These are phyloP conservation scores for Paramecium primaurelia DNA, from an alignment of 73 alveolate species.

Conservation along the genomic window DNA sequence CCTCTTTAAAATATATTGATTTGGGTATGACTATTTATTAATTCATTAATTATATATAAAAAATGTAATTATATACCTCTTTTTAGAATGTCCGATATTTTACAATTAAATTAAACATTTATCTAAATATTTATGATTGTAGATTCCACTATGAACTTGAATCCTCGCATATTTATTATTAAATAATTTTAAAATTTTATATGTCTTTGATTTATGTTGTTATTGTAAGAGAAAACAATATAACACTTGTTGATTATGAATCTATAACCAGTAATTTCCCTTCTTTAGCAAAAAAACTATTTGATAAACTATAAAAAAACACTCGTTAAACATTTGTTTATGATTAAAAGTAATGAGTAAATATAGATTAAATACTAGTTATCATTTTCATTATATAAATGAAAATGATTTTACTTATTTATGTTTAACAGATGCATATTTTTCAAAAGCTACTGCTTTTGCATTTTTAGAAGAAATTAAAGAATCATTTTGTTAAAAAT, in stretches of 20 bases:
- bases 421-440: constrained; percentile 63
- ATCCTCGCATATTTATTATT: neutral
- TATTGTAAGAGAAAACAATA: constrained; percentile 31
- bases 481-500: neutral
- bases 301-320: constrained; percentile 12
- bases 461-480: constrained; percentile 61
- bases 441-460: constrained; percentile 61
- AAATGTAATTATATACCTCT: neutral
- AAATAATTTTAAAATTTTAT: neutral
- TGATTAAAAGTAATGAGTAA: constrained; percentile 30
- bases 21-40: neutral
- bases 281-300: constrained; percentile 45
- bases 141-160: neutral
- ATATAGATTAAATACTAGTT: neutral
- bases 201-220: constrained; percentile 58
- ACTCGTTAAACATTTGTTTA: constrained; percentile 35
- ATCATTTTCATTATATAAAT: constrained; percentile 61
- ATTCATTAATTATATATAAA: neutral
- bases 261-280: constrained; percentile 55
- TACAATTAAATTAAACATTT: neutral
- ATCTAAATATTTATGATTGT: neutral
- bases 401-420: constrained; percentile 66
- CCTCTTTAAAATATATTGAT: neutral
- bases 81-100: neutral
- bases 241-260: constrained; percentile 47